Base-by-base conservation (phyloP, 352 stramenopile species). In the Phytophthora citrophthora region DNA sequence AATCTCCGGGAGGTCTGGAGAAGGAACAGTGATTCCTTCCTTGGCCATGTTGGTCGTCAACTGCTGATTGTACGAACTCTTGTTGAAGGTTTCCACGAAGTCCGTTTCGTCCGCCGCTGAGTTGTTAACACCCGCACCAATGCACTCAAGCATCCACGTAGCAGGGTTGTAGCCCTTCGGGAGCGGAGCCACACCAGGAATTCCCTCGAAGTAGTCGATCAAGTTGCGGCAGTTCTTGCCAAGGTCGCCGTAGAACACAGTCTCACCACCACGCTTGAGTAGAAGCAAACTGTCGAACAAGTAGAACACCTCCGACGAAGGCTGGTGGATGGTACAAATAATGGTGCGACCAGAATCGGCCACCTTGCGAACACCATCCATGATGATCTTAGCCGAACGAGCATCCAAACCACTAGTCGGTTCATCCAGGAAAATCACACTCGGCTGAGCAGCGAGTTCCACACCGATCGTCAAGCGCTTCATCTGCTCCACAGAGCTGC, bases 271-370 rank as follows among this genome's bases (percentile, higher is more conserved):
- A 16, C 57, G 53, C 27, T 83, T 64, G 15, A 96, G 67, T 3
- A 96, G 60, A 41, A 94, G 74, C 4, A 94, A 27, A 34, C 77
- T 77, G 67, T 96, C 85, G 68, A 95, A 94, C 24, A 85, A 77
- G 20, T 84, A 78, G 26, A 96, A 95, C 7, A 96, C 79, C 36
- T 94, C 79, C 2, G 77, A 77, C 11, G 76, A 81, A 7, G 90
- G 90, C 68, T 96, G 90, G 67, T 97, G 90, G 61, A 97, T 97
- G 13, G 88, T 95, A 38, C 91, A 95, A 0, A 96, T 68, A 13
- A 97, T 61, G 12, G 61, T 63, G 39, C 59, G 59, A 12, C 59
- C 59, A 23, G 57, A 66, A 48, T 66, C 48, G 8, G 47, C 54
- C 32, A 62, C 54, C 32, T 62, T 62, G 3, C 54, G 54, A 24